Evolutionary conservation across 202 grass and related monocot species (phyloP).

Genomic region (Panicum virgatum): DNA sequence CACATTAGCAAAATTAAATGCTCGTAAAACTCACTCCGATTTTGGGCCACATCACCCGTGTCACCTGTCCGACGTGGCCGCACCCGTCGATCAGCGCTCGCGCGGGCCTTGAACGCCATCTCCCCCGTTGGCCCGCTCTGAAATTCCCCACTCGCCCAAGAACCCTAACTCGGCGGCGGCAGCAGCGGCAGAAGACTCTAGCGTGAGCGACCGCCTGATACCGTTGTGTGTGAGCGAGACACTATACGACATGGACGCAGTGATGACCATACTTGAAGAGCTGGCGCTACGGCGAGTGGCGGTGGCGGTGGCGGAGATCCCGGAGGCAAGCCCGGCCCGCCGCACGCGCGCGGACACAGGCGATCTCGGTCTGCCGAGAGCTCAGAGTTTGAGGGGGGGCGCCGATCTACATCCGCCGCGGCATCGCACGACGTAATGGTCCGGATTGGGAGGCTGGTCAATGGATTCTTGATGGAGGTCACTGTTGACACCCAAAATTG

Average conservation of each 20-base stretch:
- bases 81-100: too few relatives aligned
- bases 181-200: conserved; percentile 74
- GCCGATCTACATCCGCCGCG: conserved; percentile 42
- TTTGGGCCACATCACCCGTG: too few relatives aligned
- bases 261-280: conserved; percentile 64
- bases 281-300: conserved; percentile 54
- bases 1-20: too few relatives aligned
- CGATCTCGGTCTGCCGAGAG: conserved; percentile 66
- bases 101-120: too few relatives aligned
- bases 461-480: conserved; percentile 74
- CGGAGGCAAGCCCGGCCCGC: conserved; percentile 28
- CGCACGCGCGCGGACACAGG: conserved; percentile 32
- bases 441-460: conserved; percentile 68
- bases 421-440: conserved; percentile 63
- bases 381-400: conserved; percentile 40
- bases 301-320: conserved; percentile 13
- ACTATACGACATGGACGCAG: conserved; percentile 61
- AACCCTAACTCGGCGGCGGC: too few relatives aligned
- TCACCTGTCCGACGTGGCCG: too few relatives aligned
- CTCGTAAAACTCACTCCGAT: too few relatives aligned
- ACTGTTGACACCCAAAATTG: too few relatives aligned
- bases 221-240: conserved; percentile 32
- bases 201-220: conserved; percentile 62
- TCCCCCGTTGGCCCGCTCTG: too few relatives aligned
- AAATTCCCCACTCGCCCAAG: too few relatives aligned